Conservation (phyloP, 2,329 filamentous ascomycete species). For the Trichoderma breve region DNA sequence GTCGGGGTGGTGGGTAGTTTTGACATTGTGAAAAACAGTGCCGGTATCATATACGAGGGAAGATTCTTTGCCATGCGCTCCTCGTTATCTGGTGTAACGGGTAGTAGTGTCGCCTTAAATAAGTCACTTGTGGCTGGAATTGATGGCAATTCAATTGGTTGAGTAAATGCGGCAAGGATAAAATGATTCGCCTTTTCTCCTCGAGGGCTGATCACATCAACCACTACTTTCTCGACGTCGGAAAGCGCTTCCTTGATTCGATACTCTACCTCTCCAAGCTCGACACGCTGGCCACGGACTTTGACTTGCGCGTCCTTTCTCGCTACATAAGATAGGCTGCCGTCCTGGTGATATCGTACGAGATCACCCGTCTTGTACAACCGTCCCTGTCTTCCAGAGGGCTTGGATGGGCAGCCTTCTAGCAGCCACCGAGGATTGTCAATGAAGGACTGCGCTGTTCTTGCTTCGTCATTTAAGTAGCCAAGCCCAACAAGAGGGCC, state of each 20-base stretch:
- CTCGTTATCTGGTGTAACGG: no score
- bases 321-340: slow-evolving; percentile 23
- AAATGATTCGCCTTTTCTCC: no score
- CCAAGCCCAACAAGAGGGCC: slow-evolving; percentile 53
- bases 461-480: slow-evolving; percentile 48
- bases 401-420: slow-evolving; percentile 27
- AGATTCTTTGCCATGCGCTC: no score
- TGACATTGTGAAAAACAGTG: not conserved
- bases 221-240: no score
- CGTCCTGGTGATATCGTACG: no score
- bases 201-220: no score
- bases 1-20: slow-evolving; percentile 13
- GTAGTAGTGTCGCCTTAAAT: no score
- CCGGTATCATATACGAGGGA: not conserved
- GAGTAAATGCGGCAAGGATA: no score
- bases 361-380: no score
- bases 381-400: not conserved
- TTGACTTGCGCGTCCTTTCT: slow-evolving; percentile 31
- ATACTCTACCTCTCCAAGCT: slow-evolving; percentile 14
- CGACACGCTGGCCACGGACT: slow-evolving; percentile 29
- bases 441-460: slow-evolving; percentile 52
- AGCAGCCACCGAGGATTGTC: slow-evolving; percentile 46
- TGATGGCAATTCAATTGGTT: no score
- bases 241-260: not conserved
- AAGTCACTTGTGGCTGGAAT: no score